A percentile compares a stretch with the other conserved stretches of the same genome.
Conservation (phyloP, 352 stramenopile species). For the Pythium coloratum region DNA sequence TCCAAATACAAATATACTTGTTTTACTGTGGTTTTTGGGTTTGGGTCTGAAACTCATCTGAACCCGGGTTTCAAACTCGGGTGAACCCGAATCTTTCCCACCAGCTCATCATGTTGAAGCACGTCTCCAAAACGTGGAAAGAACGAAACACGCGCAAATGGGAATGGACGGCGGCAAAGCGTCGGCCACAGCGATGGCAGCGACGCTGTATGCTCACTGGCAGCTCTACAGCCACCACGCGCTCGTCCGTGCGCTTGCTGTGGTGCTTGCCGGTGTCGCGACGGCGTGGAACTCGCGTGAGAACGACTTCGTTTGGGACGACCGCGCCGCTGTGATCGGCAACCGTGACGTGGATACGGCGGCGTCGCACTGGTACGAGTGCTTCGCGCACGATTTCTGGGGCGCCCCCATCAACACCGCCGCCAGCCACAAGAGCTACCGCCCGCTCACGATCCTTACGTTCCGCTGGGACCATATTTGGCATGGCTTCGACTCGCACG, state of each 20-base stretch:
- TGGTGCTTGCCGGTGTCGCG: conserved; percentile 42
- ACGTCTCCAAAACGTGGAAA: neutral
- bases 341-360: conserved; percentile 58
- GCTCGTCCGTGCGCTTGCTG: conserved; percentile 1
- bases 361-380: conserved; percentile 31
- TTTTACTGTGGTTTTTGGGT: neutral
- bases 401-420: conserved; percentile 54
- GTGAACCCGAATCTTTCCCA: neutral
- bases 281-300: conserved; percentile 51
- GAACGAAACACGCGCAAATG: neutral
- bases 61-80: conserved; percentile 2
- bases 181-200: neutral
- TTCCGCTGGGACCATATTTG: conserved; percentile 66
- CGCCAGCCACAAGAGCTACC: conserved; percentile 88
- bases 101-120: conserved; percentile 4
- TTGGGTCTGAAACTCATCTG: neutral
- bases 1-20: neutral
- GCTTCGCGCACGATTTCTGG: conserved; percentile 90
- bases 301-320: conserved; percentile 89
- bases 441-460: conserved; percentile 76
- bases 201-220: neutral
- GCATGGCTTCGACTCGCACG: conserved; percentile 41
- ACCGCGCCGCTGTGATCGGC: conserved; percentile 74
- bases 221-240: neutral
- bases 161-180: neutral